phyloP scores from a whole-genome alignment of 1,284 basidiomycete genomes.

The Naganishia sp. region DNA sequence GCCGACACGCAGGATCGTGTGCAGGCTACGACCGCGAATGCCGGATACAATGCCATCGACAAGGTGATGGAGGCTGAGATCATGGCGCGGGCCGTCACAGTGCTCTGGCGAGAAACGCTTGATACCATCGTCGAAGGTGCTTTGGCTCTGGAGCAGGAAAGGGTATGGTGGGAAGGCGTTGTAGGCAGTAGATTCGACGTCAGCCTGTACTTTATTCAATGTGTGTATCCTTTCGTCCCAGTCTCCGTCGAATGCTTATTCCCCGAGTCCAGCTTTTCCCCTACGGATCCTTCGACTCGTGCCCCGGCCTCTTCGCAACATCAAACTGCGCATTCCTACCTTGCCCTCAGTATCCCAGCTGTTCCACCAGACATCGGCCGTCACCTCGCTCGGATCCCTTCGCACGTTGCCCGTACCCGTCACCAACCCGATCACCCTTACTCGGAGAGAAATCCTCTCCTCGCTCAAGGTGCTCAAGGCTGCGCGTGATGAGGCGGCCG shows the following conservation, averaged over 20 bases:
- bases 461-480: slow-evolving; percentile 40
- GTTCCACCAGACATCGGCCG: slow-evolving; percentile 23
- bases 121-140: slow-evolving; percentile 46
- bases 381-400: slow-evolving; percentile 16
- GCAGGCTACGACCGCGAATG: slow-evolving; percentile 14
- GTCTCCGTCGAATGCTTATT: slow-evolving; percentile 11
- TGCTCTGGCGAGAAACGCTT: slow-evolving; percentile 51
- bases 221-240: slow-evolving; percentile 38
- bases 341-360: slow-evolving; percentile 24
- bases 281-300: slow-evolving; percentile 41
- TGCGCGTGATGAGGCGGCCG: slow-evolving; percentile 43
- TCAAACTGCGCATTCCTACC: slow-evolving; percentile 32
- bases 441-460: slow-evolving; percentile 48
- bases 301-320: slow-evolving; percentile 29
- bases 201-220: slow-evolving; percentile 49
- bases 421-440: slow-evolving; percentile 44
- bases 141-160: slow-evolving; percentile 46
- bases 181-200: slow-evolving; percentile 42
- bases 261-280: slow-evolving; percentile 43
- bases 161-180: slow-evolving; percentile 47
- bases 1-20: slow-evolving; percentile 14
- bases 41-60: slow-evolving; percentile 36
- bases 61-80: slow-evolving; percentile 46
- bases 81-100: slow-evolving; percentile 47
- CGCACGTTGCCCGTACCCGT: slow-evolving; percentile 29